These are phyloP conservation scores for Gossypium bickii DNA, from an alignment of 345 rosid species.

Conservation along the genomic window DNA sequence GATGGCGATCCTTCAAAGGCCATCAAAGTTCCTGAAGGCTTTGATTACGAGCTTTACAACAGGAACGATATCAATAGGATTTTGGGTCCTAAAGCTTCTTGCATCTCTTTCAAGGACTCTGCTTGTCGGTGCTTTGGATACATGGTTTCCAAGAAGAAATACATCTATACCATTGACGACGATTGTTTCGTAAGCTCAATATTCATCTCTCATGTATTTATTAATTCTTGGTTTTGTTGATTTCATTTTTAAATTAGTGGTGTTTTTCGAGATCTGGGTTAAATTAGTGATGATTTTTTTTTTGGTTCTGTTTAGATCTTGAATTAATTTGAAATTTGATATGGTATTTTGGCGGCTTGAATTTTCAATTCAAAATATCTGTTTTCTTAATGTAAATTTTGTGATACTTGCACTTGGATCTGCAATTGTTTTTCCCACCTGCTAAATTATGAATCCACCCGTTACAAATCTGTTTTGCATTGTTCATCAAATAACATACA, in stretches of 20 bases:
- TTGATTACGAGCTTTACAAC: not conserved
- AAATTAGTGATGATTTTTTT: not conserved
- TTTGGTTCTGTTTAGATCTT: not conserved
- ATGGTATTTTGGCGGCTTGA: too few species aligned
- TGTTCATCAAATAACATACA: too few species aligned
- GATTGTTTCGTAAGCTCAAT: constrained; percentile 75
- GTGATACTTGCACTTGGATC: too few species aligned
- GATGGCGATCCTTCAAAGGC: not conserved
- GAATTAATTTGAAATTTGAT: not conserved
- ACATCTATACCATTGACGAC: constrained; percentile 78
- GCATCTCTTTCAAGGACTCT: constrained; percentile 67
- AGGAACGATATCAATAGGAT: constrained; percentile 59
- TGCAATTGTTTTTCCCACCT: too few species aligned
- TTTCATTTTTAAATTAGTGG: too few species aligned
- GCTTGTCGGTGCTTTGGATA: constrained; percentile 73
- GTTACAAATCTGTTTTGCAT: too few species aligned
- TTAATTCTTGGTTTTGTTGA: too few species aligned
- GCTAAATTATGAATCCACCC: too few species aligned
- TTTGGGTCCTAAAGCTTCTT: constrained; percentile 68
- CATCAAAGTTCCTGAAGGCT: not conserved
- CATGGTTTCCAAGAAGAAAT: constrained; percentile 73
- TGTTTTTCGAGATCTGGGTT: too few species aligned
- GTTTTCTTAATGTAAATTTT: too few species aligned
- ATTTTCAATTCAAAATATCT: too few species aligned
- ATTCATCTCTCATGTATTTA: not conserved